phyloP scores from a whole-genome alignment of 768 basidiomycete species.

The Tulasnella sp. region DNA sequence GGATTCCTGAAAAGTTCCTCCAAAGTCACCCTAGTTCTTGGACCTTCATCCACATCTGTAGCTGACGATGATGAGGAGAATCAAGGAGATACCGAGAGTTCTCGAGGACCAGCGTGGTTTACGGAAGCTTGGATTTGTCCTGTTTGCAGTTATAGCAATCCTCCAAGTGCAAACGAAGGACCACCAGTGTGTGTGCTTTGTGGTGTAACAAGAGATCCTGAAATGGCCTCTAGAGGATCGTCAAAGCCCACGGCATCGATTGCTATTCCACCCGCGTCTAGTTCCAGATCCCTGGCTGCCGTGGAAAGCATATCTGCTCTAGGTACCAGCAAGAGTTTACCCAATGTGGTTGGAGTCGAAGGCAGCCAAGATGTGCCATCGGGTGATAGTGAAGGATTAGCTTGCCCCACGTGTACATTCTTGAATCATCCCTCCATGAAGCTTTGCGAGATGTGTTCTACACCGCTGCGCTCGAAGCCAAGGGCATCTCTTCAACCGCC shows the following conservation, averaged over 20 bases:
- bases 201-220: conserved; percentile 43
- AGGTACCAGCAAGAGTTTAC: conserved; percentile 17
- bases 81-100: background rate
- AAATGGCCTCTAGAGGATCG: background rate
- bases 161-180: conserved; percentile 36
- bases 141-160: conserved; percentile 78
- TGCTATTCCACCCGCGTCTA: background rate
- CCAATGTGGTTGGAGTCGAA: no score
- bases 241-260: background rate
- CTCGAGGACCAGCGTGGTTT: background rate
- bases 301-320: background rate
- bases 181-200: conserved; percentile 52
- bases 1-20: conserved; percentile 82
- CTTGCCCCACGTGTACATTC: conserved; percentile 86
- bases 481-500: conserved; percentile 19
- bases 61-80: background rate
- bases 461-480: conserved; percentile 38
- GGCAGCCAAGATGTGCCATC: no score
- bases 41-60: conserved; percentile 6
- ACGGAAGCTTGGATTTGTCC: conserved; percentile 64
- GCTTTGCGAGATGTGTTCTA: conserved; percentile 76
- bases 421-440: conserved; percentile 65
- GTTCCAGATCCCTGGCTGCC: background rate
- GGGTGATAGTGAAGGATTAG: no score
- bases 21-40: conserved; percentile 70